Conservation (phyloP, 202 grass and related monocot species). For the Setaria viridis region DNA sequence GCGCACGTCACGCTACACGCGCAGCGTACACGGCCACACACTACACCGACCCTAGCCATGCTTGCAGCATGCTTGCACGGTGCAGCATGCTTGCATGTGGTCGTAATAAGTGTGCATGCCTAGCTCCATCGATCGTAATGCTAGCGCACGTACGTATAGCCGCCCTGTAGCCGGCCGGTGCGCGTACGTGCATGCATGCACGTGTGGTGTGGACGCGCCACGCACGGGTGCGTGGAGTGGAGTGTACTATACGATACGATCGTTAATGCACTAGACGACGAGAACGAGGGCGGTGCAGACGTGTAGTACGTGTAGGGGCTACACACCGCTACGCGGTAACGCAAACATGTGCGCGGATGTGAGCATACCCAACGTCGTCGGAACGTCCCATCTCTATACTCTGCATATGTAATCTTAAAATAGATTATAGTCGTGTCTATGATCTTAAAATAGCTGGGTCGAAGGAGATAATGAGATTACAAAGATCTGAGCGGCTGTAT, state of each 20-base stretch:
- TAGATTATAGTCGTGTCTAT: too few species aligned
- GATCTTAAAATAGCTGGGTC: too few species aligned
- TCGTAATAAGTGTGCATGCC: not conserved
- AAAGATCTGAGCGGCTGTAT: too few species aligned
- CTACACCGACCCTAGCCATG: too few species aligned
- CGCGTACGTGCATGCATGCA: not conserved
- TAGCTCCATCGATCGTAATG: not conserved
- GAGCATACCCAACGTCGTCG: too few species aligned
- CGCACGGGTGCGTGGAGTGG: not conserved
- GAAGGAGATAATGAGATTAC: too few species aligned
- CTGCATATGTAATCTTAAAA: too few species aligned
- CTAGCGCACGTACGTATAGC: not conserved
- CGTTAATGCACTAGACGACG: not conserved
- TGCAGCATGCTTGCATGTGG: not conserved
- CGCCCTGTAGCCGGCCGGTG: not conserved
- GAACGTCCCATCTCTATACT: too few species aligned
- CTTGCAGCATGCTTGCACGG: not conserved
- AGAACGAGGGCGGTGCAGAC: constrained; percentile 8
- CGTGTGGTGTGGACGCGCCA: not conserved
- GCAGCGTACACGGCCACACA: too few species aligned
- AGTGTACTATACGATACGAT: not conserved
- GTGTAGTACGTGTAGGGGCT: not conserved
- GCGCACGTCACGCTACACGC: too few species aligned
- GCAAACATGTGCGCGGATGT: constrained; percentile 9
- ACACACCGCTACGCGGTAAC: not conserved